A percentile compares a stretch with the other conserved stretches of the same genome.
Evolutionary conservation across 371 early-diverging fungal genomes (phyloP).

Genomic region (Amoeboaphelidium protococcarum): DNA sequence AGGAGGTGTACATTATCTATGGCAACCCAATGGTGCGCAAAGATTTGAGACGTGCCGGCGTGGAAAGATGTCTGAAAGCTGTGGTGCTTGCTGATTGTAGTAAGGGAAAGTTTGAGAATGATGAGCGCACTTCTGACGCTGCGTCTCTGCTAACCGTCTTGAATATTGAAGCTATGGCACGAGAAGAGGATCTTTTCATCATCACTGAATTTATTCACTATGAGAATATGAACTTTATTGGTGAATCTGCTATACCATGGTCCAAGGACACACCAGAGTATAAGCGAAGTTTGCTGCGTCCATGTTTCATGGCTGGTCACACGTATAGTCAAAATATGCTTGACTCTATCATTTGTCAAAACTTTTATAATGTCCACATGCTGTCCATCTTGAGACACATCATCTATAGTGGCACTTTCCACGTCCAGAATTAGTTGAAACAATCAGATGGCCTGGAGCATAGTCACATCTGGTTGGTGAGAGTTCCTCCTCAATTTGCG

Average conservation of each 20-base stretch:
- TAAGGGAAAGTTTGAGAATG: slow-evolving; percentile 5
- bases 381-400: slow-evolving; percentile 21
- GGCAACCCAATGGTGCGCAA: slow-evolving; percentile 26
- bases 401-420: slow-evolving; percentile 9
- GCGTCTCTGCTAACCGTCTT: slow-evolving; percentile 26
- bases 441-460: neutral
- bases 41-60: slow-evolving; percentile 23
- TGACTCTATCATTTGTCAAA: slow-evolving; percentile 33
- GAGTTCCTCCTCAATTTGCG: neutral
- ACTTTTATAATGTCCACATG: slow-evolving; percentile 24
- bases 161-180: slow-evolving; percentile 32
- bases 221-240: slow-evolving; percentile 40
- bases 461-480: slow-evolving; percentile 11
- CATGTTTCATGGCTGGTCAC: slow-evolving; percentile 34
- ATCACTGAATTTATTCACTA: slow-evolving; percentile 33
- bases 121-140: slow-evolving; percentile 22
- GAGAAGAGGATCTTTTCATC: slow-evolving; percentile 19
- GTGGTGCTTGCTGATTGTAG: slow-evolving; percentile 21
- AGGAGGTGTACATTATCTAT: slow-evolving; percentile 19
- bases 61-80: slow-evolving; percentile 18
- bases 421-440: neutral
- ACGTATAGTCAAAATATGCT: slow-evolving; percentile 29
- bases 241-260: slow-evolving; percentile 15
- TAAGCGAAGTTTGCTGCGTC: slow-evolving; percentile 19
- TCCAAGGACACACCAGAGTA: slow-evolving; percentile 1